phyloP scores from a whole-genome alignment of 129 eudicot species.

The Pseudognaphalium luteoalbum region DNA sequence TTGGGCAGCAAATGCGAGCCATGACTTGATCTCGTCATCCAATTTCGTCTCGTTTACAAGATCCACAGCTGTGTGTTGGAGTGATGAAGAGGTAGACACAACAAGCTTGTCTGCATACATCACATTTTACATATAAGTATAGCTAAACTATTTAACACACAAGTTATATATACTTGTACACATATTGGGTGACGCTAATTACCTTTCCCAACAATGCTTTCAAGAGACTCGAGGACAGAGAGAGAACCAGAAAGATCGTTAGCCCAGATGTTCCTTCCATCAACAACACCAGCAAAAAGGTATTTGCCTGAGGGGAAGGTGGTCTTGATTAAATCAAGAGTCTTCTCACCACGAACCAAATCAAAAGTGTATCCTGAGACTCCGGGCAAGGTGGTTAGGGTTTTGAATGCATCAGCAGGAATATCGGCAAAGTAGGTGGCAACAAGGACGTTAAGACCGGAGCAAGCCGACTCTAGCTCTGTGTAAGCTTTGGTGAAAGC shows the following conservation, averaged over 20 bases:
- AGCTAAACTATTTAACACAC: neutral
- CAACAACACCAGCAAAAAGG: conserved; percentile 90
- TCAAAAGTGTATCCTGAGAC: conserved; percentile 78
- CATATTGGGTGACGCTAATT: neutral
- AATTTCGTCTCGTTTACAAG: conserved; percentile 84
- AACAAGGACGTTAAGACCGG: conserved; percentile 70
- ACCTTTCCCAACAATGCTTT: conserved; percentile 89
- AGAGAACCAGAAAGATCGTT: conserved; percentile 79
- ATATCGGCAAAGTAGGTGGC: conserved; percentile 92
- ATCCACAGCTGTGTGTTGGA: conserved; percentile 95
- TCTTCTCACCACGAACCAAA: conserved; percentile 81
- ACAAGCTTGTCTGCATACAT: conserved; percentile 78
- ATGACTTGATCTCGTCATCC: conserved; percentile 80
- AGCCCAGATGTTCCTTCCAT: conserved; percentile 98
- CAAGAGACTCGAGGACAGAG: conserved; percentile 60
- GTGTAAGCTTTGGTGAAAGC: conserved; percentile 81
- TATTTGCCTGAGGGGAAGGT: conserved; percentile 62
- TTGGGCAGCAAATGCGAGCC: conserved; percentile 98
- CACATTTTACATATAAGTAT: neutral
- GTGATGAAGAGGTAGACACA: conserved; percentile 92
- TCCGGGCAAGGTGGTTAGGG: conserved; percentile 65
- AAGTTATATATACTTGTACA: neutral
- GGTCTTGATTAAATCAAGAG: conserved; percentile 56
- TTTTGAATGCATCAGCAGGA: conserved; percentile 69
- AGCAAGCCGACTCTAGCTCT: conserved; percentile 57